A percentile compares a stretch with the other conserved stretches of the same genome.
Conservation (phyloP, 2,329 filamentous ascomycete species). For the Zymoseptoria crescenta region DNA sequence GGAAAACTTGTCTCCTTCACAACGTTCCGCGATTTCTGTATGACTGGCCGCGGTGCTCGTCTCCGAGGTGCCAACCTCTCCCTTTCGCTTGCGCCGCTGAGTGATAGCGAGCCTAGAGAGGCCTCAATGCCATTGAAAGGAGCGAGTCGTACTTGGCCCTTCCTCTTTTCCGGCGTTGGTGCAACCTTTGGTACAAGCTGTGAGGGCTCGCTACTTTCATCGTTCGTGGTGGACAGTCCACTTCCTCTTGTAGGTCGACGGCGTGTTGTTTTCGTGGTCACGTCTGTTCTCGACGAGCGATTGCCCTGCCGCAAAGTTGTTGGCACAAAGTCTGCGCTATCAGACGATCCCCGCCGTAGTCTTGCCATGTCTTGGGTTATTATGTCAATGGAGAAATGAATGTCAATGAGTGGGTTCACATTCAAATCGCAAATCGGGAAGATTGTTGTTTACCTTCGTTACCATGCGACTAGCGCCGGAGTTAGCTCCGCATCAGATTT, state of each 20-base stretch:
- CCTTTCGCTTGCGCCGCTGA: not conserved
- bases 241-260: not conserved
- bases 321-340: not conserved
- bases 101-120: not conserved
- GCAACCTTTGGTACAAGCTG: not conserved
- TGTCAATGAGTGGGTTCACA: not conserved
- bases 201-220: not conserved
- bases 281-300: not conserved
- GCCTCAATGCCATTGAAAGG: constrained; percentile 4
- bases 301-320: not conserved
- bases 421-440: not conserved
- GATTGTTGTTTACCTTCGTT: not conserved
- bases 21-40: not conserved
- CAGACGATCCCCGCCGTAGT: constrained; percentile 1
- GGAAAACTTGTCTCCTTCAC: not conserved
- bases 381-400: not conserved
- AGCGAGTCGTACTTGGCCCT: constrained; percentile 12
- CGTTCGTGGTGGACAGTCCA: not conserved
- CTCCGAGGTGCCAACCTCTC: not conserved
- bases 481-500: not conserved
- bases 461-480: not conserved
- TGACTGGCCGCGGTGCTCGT: not conserved
- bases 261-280: not conserved
- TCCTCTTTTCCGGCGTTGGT: not conserved
- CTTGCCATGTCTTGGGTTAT: constrained; percentile 1